Conservation (phyloP, 768 basidiomycete species). For the Suillus clintonianus region DNA sequence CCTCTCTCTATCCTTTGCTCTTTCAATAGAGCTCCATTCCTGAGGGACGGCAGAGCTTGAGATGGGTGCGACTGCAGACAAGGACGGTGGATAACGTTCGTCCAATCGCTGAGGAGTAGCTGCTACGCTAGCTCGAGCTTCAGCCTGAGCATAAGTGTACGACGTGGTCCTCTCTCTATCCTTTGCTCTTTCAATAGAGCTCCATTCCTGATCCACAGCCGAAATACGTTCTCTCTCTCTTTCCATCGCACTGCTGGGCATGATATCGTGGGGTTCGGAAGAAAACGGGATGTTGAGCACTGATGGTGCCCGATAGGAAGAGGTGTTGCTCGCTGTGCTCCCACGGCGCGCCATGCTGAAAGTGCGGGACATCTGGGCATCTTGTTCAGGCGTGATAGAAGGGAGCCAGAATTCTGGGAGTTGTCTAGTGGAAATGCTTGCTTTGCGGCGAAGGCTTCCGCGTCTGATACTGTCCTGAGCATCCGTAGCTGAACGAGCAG, state of each 20-base stretch:
- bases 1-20: slow-evolving; percentile 24
- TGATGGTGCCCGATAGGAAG: slow-evolving; percentile 45
- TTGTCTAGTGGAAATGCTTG: slow-evolving; percentile 35
- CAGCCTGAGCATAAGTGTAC: slow-evolving; percentile 15
- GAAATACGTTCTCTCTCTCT: slow-evolving; percentile 29
- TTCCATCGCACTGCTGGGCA: slow-evolving; percentile 18
- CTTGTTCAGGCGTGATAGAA: slow-evolving; percentile 46
- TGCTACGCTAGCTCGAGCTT: slow-evolving; percentile 19
- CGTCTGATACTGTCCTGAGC: slow-evolving; percentile 22
- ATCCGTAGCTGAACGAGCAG: slow-evolving; percentile 22
- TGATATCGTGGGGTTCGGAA: slow-evolving; percentile 20
- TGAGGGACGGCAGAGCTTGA: slow-evolving; percentile 6
- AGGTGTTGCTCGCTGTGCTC: slow-evolving; percentile 53
- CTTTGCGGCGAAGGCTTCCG: slow-evolving; percentile 33
- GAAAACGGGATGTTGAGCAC: slow-evolving; percentile 41
- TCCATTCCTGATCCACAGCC: slow-evolving; percentile 30
- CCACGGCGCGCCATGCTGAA: slow-evolving; percentile 45
- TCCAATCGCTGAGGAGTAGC: slow-evolving; percentile 13
- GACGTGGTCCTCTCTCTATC: slow-evolving; percentile 20
- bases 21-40: too few species aligned
- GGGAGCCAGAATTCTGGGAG: slow-evolving; percentile 55
- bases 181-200: slow-evolving; percentile 12
- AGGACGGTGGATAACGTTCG: slow-evolving; percentile 17
- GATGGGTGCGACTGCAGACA: slow-evolving; percentile 16
- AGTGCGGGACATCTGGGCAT: slow-evolving; percentile 41